Conservation (phyloP, 352 stramenopile species). For the Globisporangium paddicum region DNA sequence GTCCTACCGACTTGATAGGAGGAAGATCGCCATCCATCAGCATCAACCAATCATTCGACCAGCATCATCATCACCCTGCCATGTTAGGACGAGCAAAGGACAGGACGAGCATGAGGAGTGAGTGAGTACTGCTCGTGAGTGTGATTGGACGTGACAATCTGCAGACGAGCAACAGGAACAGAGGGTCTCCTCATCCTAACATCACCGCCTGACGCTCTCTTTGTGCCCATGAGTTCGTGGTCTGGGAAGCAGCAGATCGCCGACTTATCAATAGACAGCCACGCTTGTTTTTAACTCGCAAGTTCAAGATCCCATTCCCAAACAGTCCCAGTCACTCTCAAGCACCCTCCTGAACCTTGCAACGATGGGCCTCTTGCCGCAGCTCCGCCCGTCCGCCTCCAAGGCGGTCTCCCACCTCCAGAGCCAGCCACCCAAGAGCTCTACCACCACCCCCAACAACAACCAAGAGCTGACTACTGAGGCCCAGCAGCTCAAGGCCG, state of each 20-base stretch:
- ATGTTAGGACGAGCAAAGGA: slow-evolving; percentile 5
- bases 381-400: slow-evolving; percentile 4
- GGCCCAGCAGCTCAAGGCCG: slow-evolving; percentile 10
- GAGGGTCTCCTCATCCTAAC: not conserved
- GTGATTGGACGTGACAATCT: too few species aligned
- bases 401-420: not conserved
- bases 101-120: not conserved
- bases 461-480: not conserved
- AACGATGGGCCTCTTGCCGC: not conserved
- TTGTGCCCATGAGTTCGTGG: too few species aligned
- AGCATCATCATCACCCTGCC: not conserved
- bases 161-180: too few species aligned
- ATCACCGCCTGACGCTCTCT: not conserved
- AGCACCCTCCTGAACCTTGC: not conserved
- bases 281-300: not conserved
- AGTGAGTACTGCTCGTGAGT: not conserved
- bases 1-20: not conserved
- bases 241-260: too few species aligned
- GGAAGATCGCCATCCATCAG: not conserved
- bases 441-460: too few species aligned
- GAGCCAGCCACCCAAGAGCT: not conserved
- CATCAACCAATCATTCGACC: not conserved
- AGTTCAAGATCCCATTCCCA: not conserved
- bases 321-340: not conserved
- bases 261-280: not conserved